Evolutionary conservation across 257 asterid species (phyloP).

Genomic region (Solanum ahanhuiri): DNA sequence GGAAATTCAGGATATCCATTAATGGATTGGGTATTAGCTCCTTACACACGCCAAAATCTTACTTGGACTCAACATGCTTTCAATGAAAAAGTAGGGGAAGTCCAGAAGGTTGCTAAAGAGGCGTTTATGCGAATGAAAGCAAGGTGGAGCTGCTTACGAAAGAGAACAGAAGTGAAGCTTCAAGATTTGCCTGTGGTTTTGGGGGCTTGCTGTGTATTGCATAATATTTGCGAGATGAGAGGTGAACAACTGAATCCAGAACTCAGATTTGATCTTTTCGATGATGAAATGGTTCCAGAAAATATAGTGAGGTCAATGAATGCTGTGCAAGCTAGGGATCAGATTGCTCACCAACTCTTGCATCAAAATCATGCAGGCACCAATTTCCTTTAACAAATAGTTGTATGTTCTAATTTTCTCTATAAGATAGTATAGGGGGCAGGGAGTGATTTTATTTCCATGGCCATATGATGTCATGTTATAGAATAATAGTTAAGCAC

Average conservation of each 20-base stretch:
- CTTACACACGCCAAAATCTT: conserved; percentile 39
- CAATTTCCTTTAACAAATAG: conserved; percentile 12
- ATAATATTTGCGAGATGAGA: conserved; percentile 70
- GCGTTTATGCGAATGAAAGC: conserved; percentile 68
- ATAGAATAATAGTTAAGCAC: conserved; percentile 1
- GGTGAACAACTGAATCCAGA: conserved; percentile 42
- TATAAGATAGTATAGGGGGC: background rate
- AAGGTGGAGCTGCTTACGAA: conserved; percentile 74
- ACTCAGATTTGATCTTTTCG: conserved; percentile 47
- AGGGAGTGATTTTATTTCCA: background rate
- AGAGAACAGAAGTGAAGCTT: conserved; percentile 80
- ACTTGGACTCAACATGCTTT: conserved; percentile 82
- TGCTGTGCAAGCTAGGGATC: conserved; percentile 49
- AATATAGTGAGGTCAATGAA: conserved; percentile 28
- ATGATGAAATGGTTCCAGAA: conserved; percentile 48
- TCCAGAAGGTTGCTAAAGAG: conserved; percentile 39
- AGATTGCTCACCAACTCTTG: conserved; percentile 65
- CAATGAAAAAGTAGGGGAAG: conserved; percentile 42
- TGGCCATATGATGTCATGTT: conserved; percentile 17
- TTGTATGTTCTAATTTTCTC: background rate
- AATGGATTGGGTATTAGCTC: conserved; percentile 66
- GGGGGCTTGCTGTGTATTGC: conserved; percentile 85
- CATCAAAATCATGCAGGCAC: conserved; percentile 58
- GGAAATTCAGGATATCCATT: conserved; percentile 50
- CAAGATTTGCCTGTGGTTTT: conserved; percentile 75